phyloP scores from a whole-genome alignment of 2,329 filamentous ascomycete species.

The Penicillium hesseltinei region DNA sequence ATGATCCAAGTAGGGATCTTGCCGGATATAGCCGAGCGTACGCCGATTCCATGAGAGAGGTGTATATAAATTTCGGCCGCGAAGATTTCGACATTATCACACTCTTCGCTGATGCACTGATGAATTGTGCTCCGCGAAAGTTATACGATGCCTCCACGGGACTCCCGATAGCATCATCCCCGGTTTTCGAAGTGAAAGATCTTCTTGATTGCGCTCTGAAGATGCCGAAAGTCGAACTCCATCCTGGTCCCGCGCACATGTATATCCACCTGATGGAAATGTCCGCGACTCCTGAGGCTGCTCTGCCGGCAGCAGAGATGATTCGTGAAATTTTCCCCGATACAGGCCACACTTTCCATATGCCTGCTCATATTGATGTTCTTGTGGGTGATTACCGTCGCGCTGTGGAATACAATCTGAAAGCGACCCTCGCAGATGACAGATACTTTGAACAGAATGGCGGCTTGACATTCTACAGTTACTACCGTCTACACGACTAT shows the following conservation, averaged over 20 bases:
- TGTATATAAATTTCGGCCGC: conserved; percentile 15
- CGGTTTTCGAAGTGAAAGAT: conserved; percentile 55
- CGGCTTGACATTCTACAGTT: conserved; percentile 66
- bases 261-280: conserved; percentile 78
- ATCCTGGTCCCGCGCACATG: conserved; percentile 69
- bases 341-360: conserved; percentile 67
- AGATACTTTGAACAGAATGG: conserved; percentile 61
- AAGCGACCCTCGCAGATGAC: conserved; percentile 66
- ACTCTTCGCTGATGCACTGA: conserved; percentile 62
- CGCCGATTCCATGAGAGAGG: conserved; percentile 17
- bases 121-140: conserved; percentile 63
- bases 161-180: conserved; percentile 42
- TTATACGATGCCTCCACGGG: conserved; percentile 59
- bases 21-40: conserved; percentile 15
- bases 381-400: conserved; percentile 68
- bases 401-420: conserved; percentile 64
- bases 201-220: conserved; percentile 60
- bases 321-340: conserved; percentile 66
- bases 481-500: conserved; percentile 71
- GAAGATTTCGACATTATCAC: conserved; percentile 61
- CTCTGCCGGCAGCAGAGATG: conserved; percentile 58
- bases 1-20: conserved; percentile 13
- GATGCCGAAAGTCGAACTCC: conserved; percentile 48
- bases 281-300: conserved; percentile 63
- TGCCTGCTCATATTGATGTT: conserved; percentile 74